phyloP scores from a whole-genome alignment of 1,284 basidiomycete species.

The Trichosporon coremiiforme region DNA sequence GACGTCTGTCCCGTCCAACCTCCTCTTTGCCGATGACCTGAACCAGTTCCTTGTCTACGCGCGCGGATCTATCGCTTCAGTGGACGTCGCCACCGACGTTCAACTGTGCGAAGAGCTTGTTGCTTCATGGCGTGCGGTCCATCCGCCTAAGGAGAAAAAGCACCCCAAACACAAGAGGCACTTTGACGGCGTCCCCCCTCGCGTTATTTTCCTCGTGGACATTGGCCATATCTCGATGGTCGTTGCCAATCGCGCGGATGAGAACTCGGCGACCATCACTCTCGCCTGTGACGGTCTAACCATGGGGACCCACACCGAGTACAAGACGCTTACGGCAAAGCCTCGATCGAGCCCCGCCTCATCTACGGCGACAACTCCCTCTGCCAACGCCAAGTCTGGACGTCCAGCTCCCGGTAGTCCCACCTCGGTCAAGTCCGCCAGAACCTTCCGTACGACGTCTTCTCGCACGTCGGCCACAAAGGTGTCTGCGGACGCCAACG shows the following conservation, averaged over 20 bases:
- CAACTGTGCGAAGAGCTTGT: slow-evolving; percentile 43
- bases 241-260: slow-evolving; percentile 40
- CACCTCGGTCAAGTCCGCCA: slow-evolving; percentile 1
- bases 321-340: neutral
- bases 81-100: slow-evolving; percentile 46
- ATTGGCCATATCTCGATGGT: slow-evolving; percentile 41
- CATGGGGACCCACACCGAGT: slow-evolving; percentile 23
- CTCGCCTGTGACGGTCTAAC: slow-evolving; percentile 42
- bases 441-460: neutral
- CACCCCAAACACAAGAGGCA: neutral
- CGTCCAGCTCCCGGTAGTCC: neutral
- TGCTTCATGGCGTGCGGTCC: slow-evolving; percentile 33
- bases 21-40: slow-evolving; percentile 48
- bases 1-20: slow-evolving; percentile 44
- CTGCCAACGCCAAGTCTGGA: neutral
- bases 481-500: neutral
- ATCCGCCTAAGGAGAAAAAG: slow-evolving; percentile 22
- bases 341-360: neutral
- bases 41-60: slow-evolving; percentile 46
- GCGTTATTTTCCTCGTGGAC: slow-evolving; percentile 43
- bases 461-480: neutral
- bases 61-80: slow-evolving; percentile 37
- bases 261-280: slow-evolving; percentile 42
- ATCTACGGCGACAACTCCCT: neutral
- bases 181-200: slow-evolving; percentile 30